phyloP scores from a whole-genome alignment of 352 stramenopile species.

The Phytophthora niederhauseri region DNA sequence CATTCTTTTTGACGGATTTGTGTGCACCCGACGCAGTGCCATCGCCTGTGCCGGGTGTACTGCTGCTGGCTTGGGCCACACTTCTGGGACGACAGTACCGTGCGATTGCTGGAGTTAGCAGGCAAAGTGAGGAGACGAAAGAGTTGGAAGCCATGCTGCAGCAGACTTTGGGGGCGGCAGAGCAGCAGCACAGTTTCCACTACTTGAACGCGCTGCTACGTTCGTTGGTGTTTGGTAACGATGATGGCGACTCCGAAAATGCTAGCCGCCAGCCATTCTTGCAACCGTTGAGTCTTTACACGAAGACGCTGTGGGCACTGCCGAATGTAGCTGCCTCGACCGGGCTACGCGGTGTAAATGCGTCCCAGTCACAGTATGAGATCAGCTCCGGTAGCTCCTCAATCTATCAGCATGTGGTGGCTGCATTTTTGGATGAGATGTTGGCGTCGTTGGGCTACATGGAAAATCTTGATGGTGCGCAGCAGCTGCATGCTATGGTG shows the following conservation, averaged over 20 bases:
- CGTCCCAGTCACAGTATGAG: constrained; percentile 1
- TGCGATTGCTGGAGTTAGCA: constrained; percentile 15
- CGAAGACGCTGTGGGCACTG: constrained; percentile 40
- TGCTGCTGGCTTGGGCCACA: constrained; percentile 59
- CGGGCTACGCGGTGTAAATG: constrained; percentile 11
- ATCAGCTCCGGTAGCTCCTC: constrained; percentile 19
- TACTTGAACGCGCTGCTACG: constrained; percentile 56
- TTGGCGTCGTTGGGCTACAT: constrained; percentile 59
- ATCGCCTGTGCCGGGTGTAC: constrained; percentile 46
- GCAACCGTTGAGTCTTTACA: constrained; percentile 28
- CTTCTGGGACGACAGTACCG: constrained; percentile 55
- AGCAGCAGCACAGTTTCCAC: constrained; percentile 58
- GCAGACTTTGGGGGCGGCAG: constrained; percentile 43
- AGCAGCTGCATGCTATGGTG: constrained; percentile 69
- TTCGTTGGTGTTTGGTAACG: constrained; percentile 44
- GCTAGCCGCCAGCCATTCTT: constrained; percentile 31
- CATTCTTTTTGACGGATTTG: constrained; percentile 47
- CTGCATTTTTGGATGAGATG: constrained; percentile 65
- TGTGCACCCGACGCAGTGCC: constrained; percentile 6
- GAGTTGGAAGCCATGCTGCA: constrained; percentile 52
- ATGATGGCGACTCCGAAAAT: constrained; percentile 26
- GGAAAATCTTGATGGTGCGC: constrained; percentile 44
- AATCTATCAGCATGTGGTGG: constrained; percentile 58
- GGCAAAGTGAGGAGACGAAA: constrained; percentile 16
- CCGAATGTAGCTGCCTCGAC: constrained; percentile 28